Evolutionary conservation across 768 basidiomycete genomes (phyloP), one percentile per base, ranked within the genome.

Genomic region (Tricholoma sp.): DNA sequence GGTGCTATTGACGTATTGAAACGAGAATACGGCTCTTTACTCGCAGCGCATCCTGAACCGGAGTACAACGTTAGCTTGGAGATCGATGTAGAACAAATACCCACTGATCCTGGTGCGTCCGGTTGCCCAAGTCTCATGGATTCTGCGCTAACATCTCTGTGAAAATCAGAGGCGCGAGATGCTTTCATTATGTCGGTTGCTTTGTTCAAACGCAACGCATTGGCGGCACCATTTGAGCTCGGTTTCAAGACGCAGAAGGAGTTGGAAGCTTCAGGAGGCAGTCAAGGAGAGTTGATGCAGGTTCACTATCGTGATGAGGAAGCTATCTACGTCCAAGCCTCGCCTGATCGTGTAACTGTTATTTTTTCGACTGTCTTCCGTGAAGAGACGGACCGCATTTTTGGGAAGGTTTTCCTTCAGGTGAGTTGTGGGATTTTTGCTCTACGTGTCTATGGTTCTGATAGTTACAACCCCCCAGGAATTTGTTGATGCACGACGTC

Each of bases 341-440:
- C 91, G 41, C 82, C 85, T 47, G 97, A 99, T 78, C 89, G 97
- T 59, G 96, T 99, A 52, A 98, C 97, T 0, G 92, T 98, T 57
- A 91, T 98, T 67, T 98, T 99, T 75, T 94, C 91, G 3, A 99
- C 97, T 18, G 81, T 97, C 51, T 99, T 99, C 77, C 82, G 88
- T 63, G 97, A 98, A 66, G 97, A 99, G 72, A 97, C 96, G 1
- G 97, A 99, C 72, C 83, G 94, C 54, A 91, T 98, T 51, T 93
- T 93, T 70, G 97, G 97, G 12, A 95, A 94, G 71, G 89, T 98
- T n/a, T 99, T 99, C 78, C 74, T 99, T 54, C 97, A 98, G 82
- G 94, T 93, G 61, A 60, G 73, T 61, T n/a, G 21, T 11, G 19
- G 2, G 53, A 16, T 41, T 22, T 34, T 21, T 27, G 24, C 5